phyloP scores from a whole-genome alignment of 257 asterid genomes.

The Nicotiana tomentosiformis region DNA sequence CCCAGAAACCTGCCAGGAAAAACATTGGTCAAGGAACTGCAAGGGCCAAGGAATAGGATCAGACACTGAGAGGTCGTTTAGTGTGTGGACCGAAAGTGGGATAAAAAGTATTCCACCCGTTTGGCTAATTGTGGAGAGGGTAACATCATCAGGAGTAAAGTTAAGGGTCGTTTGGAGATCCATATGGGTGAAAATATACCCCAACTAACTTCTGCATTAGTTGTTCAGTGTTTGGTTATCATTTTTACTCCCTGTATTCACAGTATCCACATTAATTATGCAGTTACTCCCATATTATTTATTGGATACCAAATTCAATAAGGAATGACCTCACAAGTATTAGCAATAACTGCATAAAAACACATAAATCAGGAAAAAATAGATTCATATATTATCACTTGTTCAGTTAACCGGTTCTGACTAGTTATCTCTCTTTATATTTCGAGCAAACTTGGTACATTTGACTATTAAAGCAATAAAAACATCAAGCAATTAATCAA shows the following conservation, averaged over 20 bases:
- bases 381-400: background rate
- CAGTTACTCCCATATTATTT: background rate
- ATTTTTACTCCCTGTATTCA: background rate
- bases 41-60: background rate
- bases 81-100: background rate
- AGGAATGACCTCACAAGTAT: background rate
- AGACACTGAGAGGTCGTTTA: background rate
- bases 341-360: background rate
- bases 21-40: background rate
- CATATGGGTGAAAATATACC: background rate
- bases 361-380: background rate
- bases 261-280: background rate
- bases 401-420: background rate
- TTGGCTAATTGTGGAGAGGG: background rate
- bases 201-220: background rate
- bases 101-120: background rate
- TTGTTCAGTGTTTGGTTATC: background rate
- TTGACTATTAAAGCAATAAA: background rate
- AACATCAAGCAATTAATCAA: background rate
- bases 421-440: background rate
- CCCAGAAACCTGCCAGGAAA: conserved; percentile 46
- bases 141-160: background rate
- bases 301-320: background rate
- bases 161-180: background rate
- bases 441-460: background rate